A percentile compares a stretch with the other conserved stretches of the same genome.
These are phyloP conservation scores for Exophiala sp. DNA, from an alignment of 2,329 filamentous ascomycete species.

Conservation along the genomic window DNA sequence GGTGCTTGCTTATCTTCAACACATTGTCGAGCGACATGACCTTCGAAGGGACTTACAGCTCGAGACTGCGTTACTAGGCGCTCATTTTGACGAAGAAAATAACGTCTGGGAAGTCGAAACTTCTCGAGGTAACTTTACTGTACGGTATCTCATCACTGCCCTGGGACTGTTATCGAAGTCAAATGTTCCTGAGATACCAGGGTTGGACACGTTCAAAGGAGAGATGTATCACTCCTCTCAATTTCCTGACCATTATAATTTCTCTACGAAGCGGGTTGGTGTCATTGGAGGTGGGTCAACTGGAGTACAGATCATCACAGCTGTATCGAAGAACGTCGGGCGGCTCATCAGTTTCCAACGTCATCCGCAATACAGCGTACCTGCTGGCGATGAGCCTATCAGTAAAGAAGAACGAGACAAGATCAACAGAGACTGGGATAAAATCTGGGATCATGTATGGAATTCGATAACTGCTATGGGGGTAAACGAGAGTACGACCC, in stretches of 20 bases:
- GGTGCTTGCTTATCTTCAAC: constrained; percentile 45
- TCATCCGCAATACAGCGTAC: constrained; percentile 27
- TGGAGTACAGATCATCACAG: constrained; percentile 37
- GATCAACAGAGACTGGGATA: constrained; percentile 34
- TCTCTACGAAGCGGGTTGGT: constrained; percentile 32
- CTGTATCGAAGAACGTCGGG: constrained; percentile 30
- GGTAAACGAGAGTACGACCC: constrained; percentile 24
- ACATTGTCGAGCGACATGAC: constrained; percentile 44
- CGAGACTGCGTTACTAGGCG: constrained; percentile 39
- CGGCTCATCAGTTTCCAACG: constrained; percentile 35
- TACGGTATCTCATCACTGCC: constrained; percentile 38
- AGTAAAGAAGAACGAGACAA: constrained; percentile 8
- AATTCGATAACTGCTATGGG: constrained; percentile 27
- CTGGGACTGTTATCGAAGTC: constrained; percentile 39
- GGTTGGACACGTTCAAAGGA: constrained; percentile 39
- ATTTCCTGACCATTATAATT: constrained; percentile 35
- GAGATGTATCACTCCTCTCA: constrained; percentile 39
- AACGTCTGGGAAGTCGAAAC: constrained; percentile 44
- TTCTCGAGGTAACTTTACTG: constrained; percentile 37
- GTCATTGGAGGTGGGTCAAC: constrained; percentile 45
- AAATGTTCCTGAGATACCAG: constrained; percentile 37
- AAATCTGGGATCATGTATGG: constrained; percentile 31
- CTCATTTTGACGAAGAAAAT: constrained; percentile 36
- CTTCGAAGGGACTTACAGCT: constrained; percentile 47
- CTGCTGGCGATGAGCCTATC: constrained; percentile 6